phyloP scores from a whole-genome alignment of 495 filamentous ascomycete genomes.

The Daldinia caldariorum region DNA sequence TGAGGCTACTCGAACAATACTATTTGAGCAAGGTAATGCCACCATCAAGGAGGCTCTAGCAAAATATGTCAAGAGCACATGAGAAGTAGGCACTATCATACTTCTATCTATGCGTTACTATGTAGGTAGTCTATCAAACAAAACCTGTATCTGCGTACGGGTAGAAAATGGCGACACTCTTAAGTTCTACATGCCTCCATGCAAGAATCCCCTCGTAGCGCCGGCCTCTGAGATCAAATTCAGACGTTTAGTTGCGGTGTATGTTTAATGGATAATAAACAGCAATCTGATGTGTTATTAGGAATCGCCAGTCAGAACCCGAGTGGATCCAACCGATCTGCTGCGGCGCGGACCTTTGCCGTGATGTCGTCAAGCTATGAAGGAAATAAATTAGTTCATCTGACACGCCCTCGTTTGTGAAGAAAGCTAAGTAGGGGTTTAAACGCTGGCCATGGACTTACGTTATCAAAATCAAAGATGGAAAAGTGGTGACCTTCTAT shows the following conservation, averaged over 20 bases:
- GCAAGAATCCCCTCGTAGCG: background rate
- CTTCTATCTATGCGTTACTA: background rate
- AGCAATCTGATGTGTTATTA: background rate
- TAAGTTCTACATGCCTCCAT: background rate
- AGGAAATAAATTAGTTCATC: conserved; percentile 12
- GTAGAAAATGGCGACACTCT: background rate
- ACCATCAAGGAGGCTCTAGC: conserved; percentile 27
- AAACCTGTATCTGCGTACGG: background rate
- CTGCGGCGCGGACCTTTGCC: conserved; percentile 48
- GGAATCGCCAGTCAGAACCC: conserved; percentile 18
- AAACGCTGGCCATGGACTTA: conserved; percentile 27
- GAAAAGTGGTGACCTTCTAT: conserved; percentile 58
- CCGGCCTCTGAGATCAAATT: background rate
- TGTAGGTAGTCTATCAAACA: background rate
- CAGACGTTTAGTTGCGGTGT: background rate
- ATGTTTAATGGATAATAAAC: background rate
- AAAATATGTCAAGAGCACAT: conserved; percentile 23
- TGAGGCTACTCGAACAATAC: conserved; percentile 25
- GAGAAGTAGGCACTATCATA: background rate
- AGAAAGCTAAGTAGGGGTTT: background rate
- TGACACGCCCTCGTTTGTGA: background rate
- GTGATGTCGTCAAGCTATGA: conserved; percentile 43
- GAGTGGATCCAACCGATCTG: conserved; percentile 45
- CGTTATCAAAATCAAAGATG: conserved; percentile 48
- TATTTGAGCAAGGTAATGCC: conserved; percentile 24